phyloP scores from a whole-genome alignment of 2,329 filamentous ascomycete genomes.

The Fusarium sp. region DNA sequence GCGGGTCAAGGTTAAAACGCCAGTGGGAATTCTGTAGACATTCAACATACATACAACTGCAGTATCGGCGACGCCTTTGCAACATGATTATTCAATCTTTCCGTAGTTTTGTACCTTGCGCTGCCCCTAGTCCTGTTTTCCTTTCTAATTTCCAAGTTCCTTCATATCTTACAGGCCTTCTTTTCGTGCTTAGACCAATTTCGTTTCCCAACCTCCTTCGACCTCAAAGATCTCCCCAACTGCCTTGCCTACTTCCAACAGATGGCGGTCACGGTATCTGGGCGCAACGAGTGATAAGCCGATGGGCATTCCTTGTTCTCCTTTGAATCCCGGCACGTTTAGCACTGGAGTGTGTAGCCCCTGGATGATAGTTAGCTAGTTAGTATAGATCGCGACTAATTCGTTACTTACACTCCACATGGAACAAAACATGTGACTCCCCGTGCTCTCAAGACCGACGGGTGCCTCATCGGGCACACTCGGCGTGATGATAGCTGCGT shows the following conservation, averaged over 20 bases:
- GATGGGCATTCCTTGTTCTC: slow-evolving; percentile 67
- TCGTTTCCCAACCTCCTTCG: slow-evolving; percentile 49
- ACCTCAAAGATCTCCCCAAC: slow-evolving; percentile 54
- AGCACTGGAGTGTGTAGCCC: slow-evolving; percentile 71
- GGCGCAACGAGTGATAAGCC: slow-evolving; percentile 67
- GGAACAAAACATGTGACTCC: slow-evolving; percentile 65
- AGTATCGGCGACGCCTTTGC: neutral
- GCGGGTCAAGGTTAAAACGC: slow-evolving; percentile 21
- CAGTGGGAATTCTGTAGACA: slow-evolving; percentile 28
- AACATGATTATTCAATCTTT: slow-evolving; percentile 1
- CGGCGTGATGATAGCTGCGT: slow-evolving; percentile 70
- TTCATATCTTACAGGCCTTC: neutral
- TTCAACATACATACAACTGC: slow-evolving; percentile 33
- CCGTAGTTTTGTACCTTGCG: slow-evolving; percentile 11
- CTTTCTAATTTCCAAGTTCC: slow-evolving; percentile 1
- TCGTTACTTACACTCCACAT: slow-evolving; percentile 65
- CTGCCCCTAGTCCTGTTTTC: slow-evolving; percentile 5
- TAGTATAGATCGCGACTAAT: neutral
- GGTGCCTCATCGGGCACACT: slow-evolving; percentile 73
- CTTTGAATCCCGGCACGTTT: slow-evolving; percentile 74
- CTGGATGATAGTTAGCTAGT: slow-evolving; percentile 40
- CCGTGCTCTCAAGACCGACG: slow-evolving; percentile 65
- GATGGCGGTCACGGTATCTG: slow-evolving; percentile 61
- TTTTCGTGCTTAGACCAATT: slow-evolving; percentile 12
- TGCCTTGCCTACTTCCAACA: slow-evolving; percentile 58